phyloP scores from a whole-genome alignment of 2,329 filamentous ascomycete genomes.

The Colletotrichum zoysiae region DNA sequence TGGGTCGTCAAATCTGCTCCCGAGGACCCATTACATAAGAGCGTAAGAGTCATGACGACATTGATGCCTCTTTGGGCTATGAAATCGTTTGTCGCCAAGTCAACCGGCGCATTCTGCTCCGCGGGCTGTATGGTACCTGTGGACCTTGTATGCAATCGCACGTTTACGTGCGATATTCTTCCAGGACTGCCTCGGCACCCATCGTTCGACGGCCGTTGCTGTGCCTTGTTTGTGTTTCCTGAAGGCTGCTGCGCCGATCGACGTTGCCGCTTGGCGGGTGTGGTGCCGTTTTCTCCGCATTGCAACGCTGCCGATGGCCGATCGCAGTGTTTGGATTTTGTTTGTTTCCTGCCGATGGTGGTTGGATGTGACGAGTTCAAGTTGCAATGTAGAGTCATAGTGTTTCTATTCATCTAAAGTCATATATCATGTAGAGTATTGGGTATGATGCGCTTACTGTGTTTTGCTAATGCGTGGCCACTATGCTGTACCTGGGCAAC shows the following conservation, averaged over 20 bases:
- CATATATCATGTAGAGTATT: no score
- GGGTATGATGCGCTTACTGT: no score
- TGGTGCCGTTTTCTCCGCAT: slow-evolving; percentile 21
- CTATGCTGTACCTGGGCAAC: no score
- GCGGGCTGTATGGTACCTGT: slow-evolving; percentile 17
- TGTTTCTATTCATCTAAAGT: no score
- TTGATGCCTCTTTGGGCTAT: slow-evolving; percentile 33
- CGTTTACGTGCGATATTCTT: no score
- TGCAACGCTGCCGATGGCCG: slow-evolving; percentile 17
- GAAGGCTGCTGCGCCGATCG: slow-evolving; percentile 9
- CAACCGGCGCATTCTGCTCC: slow-evolving; percentile 7
- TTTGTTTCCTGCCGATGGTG: no score
- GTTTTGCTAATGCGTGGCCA: no score
- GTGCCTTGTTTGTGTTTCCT: slow-evolving; percentile 10
- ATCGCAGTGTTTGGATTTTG: slow-evolving; percentile 15
- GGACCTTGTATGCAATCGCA: no score
- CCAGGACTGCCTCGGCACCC: neutral
- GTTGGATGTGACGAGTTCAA: no score
- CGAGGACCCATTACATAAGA: neutral
- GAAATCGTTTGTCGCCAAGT: slow-evolving; percentile 36
- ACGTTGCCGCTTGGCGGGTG: neutral
- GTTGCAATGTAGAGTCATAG: no score
- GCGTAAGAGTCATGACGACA: slow-evolving; percentile 37
- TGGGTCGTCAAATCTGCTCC: neutral
- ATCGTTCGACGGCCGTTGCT: neutral